Percentiles rank a stretch among this genome's conserved stretches.
phyloP scores from a whole-genome alignment of 2,329 filamentous ascomycete genomes.

The Penicillium rolfsii region DNA sequence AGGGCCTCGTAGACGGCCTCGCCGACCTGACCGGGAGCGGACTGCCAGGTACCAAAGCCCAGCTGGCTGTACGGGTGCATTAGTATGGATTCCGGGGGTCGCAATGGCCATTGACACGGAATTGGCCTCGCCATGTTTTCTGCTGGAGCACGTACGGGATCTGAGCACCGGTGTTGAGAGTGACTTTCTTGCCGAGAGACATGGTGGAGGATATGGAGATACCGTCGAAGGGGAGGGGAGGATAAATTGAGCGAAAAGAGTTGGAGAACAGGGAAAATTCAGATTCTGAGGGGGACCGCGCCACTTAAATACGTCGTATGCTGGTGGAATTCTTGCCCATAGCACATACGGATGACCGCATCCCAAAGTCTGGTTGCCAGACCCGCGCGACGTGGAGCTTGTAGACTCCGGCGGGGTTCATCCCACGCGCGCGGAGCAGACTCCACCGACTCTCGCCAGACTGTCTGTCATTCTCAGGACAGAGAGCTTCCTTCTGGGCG shows the following conservation, averaged over 20 bases:
- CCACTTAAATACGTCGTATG: background rate
- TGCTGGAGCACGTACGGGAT: conserved; percentile 40
- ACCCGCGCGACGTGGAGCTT: background rate
- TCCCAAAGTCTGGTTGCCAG: background rate
- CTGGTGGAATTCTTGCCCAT: background rate
- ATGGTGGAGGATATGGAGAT: conserved; percentile 28
- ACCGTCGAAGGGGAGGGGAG: background rate
- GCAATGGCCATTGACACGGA: background rate
- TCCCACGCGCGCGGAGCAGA: conserved; percentile 23
- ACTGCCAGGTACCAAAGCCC: conserved; percentile 48
- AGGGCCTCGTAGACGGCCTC: conserved; percentile 46
- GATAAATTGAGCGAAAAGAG: conserved; percentile 10
- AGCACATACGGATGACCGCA: background rate
- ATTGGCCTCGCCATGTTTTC: conserved; percentile 15
- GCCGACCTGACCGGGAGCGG: conserved; percentile 44
- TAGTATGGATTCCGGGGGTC: conserved; percentile 5
- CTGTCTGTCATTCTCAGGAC: background rate
- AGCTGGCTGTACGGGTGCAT: conserved; percentile 34
- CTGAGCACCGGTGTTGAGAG: conserved; percentile 43
- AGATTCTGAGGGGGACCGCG: background rate
- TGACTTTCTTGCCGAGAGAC: conserved; percentile 47
- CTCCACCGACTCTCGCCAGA: conserved; percentile 25
- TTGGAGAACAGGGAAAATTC: conserved; percentile 7
- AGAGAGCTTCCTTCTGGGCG: background rate
- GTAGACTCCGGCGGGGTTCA: background rate